These are phyloP conservation scores for Botryotinia convoluta DNA, from an alignment of 2,329 filamentous ascomycete genomes.

Conservation along the genomic window DNA sequence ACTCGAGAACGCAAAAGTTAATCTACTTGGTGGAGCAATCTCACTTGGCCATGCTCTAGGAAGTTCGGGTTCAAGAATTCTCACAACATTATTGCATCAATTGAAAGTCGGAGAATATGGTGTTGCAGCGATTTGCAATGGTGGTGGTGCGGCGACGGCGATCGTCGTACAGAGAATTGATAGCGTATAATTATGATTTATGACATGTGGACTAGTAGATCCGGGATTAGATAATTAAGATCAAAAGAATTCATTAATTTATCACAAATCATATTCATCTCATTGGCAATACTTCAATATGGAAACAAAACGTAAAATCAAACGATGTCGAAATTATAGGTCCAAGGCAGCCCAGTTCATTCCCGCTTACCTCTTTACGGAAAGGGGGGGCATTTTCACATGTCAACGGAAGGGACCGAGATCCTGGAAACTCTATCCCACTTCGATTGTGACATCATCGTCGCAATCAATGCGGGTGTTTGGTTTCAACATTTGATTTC, in stretches of 20 bases:
- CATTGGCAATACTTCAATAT: background rate
- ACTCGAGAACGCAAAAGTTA: conserved; percentile 75
- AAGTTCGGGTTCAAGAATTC: conserved; percentile 87
- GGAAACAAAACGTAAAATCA: background rate
- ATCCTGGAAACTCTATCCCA: background rate
- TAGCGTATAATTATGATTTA: conserved; percentile 26
- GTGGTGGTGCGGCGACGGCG: conserved; percentile 86
- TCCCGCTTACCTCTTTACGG: background rate
- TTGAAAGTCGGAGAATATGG: conserved; percentile 89
- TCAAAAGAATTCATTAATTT: too few relatives aligned
- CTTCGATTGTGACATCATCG: conserved; percentile 15
- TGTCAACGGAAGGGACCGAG: conserved; percentile 10
- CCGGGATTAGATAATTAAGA: background rate
- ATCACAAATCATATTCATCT: background rate
- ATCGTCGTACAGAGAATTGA: conserved; percentile 85
- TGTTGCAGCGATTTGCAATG: conserved; percentile 94
- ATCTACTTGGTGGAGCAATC: conserved; percentile 87
- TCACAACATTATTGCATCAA: conserved; percentile 88
- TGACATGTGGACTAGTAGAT: background rate
- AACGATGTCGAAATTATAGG: background rate
- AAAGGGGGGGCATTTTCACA: conserved; percentile 12
- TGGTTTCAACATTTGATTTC: background rate
- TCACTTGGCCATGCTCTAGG: conserved; percentile 88
- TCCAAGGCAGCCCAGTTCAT: background rate
- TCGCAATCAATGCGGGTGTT: background rate